Conservation (phyloP, 169 alveolate genomes). For the Condylostoma magnum region DNA sequence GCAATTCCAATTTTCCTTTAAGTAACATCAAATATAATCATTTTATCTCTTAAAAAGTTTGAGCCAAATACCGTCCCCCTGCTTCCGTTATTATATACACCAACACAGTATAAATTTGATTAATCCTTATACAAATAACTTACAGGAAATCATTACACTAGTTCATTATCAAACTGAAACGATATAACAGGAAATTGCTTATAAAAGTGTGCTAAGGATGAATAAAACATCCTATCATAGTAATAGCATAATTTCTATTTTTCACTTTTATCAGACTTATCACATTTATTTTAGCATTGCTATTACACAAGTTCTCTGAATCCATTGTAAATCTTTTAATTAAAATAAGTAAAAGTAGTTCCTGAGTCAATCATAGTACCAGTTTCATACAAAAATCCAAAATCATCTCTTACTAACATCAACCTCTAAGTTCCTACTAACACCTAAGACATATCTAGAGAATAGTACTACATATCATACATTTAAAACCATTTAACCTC, state of each 20-base stretch:
- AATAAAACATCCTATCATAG: too few species aligned
- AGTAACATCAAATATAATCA: conserved; percentile 57
- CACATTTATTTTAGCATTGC: too few species aligned
- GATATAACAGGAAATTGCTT: too few species aligned
- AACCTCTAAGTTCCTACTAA: conserved; percentile 25
- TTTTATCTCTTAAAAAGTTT: conserved; percentile 58
- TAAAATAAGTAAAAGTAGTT: conserved; percentile 54
- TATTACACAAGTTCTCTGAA: too few species aligned
- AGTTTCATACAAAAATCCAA: not conserved
- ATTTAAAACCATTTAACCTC: conserved; percentile 18
- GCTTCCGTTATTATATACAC: conserved; percentile 11
- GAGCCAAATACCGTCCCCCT: conserved; percentile 54
- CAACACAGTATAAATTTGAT: conserved; percentile 29
- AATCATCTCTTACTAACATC: not conserved
- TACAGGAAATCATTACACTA: too few species aligned
- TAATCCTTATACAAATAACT: too few species aligned
- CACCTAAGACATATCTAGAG: conserved; percentile 18
- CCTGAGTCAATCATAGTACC: conserved; percentile 58
- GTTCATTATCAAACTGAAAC: too few species aligned
- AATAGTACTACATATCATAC: conserved; percentile 19
- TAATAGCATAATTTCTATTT: too few species aligned
- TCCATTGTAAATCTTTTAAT: conserved; percentile 4
- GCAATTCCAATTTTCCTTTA: conserved; percentile 49
- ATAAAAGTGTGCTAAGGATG: too few species aligned
- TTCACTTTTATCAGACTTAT: too few species aligned